Conservation (phyloP, 2,329 filamentous ascomycete species). For the Alternaria angustiovoidea region DNA sequence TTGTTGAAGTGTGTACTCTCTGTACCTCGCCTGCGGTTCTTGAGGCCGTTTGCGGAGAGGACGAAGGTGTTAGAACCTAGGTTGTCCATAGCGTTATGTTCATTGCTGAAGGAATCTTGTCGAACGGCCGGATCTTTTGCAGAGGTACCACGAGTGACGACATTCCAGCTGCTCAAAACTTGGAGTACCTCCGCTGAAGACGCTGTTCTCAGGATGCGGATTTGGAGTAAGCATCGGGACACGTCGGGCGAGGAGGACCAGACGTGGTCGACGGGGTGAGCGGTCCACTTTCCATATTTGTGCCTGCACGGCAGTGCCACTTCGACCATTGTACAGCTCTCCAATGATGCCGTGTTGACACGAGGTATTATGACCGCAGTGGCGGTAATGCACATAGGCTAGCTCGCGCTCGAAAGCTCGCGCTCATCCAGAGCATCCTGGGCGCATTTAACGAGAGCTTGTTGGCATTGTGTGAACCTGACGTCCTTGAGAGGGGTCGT, state of each 20-base stretch:
- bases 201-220: too few relatives aligned
- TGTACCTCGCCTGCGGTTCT: neutral
- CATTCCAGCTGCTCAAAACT: neutral
- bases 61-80: neutral
- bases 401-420: too few relatives aligned
- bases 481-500: too few relatives aligned
- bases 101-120: neutral
- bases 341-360: too few relatives aligned
- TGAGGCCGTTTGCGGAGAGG: neutral
- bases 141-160: neutral
- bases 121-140: neutral
- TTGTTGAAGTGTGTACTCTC: neutral
- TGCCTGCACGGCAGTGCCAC: too few relatives aligned
- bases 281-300: too few relatives aligned
- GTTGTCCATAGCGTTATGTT: neutral
- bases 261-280: neutral
- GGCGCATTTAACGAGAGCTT: too few relatives aligned
- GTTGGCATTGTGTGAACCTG: too few relatives aligned
- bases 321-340: too few relatives aligned
- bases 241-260: neutral
- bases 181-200: neutral
- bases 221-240: neutral
- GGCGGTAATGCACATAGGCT: too few relatives aligned
- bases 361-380: too few relatives aligned
- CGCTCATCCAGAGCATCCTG: too few relatives aligned